Percentiles rank a stretch among this genome's conserved stretches.
These are phyloP conservation scores for Trichoderma reesei DNA, from an alignment of 495 filamentous ascomycete genomes.

Conservation along the genomic window DNA sequence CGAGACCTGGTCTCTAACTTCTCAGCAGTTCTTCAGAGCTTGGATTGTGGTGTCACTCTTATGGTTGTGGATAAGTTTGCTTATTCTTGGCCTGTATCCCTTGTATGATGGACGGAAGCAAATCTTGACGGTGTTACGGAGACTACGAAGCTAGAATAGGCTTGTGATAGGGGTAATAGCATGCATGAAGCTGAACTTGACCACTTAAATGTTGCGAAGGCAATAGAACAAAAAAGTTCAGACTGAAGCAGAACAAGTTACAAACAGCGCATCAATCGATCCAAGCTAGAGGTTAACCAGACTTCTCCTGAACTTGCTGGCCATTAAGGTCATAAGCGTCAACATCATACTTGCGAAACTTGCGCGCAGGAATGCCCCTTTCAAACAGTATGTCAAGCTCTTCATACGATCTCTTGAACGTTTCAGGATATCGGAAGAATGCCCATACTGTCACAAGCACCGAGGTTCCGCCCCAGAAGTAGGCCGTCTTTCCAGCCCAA, in stretches of 20 bases:
- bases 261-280: neutral
- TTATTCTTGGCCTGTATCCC: neutral
- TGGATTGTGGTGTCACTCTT: neutral
- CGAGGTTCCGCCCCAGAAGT: slow-evolving; percentile 44
- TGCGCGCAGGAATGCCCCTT: slow-evolving; percentile 30
- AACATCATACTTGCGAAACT: slow-evolving; percentile 28
- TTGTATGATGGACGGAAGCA: neutral
- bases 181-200: too few species aligned
- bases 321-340: slow-evolving; percentile 12
- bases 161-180: neutral
- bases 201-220: too few species aligned
- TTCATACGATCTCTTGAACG: slow-evolving; percentile 36
- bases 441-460: slow-evolving; percentile 28
- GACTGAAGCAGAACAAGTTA: too few species aligned
- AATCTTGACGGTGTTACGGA: neutral
- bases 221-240: too few species aligned
- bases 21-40: neutral
- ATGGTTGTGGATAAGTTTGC: neutral
- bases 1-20: neutral
- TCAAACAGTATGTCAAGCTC: slow-evolving; percentile 47
- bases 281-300: neutral
- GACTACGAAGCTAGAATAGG: neutral
- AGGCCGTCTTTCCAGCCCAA: slow-evolving; percentile 37
- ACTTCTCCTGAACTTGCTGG: neutral
- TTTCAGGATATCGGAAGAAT: slow-evolving; percentile 31